Base-by-base conservation (phyloP, 805 yeast species). In the Ogataea pignaliae region DNA sequence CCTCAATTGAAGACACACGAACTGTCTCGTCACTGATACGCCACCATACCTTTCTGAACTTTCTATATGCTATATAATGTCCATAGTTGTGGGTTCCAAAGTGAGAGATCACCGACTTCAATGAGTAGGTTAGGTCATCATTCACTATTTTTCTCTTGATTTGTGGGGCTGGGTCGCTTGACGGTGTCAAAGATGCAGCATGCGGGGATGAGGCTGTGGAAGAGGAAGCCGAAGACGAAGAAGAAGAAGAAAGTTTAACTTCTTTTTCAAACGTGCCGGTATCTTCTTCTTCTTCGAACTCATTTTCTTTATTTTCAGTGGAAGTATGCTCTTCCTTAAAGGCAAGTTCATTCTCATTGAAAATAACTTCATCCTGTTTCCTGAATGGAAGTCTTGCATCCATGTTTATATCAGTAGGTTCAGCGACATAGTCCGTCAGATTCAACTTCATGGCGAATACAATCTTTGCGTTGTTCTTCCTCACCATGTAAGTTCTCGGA, bases 31-130 rank as follows among this genome's bases (percentile, higher is more conserved):
- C 99, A 54, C 93, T 84, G 15, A 90, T 83, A 60, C 96, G 78
- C 96, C 97, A 90, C 99, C 99, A 91, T 10, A 80, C 73, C 2
- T 90, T 93, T 52, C 95, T 76, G 45, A 69, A 75, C 56, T 80
- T 83, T 57, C 97, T 79, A 67, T 78, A 91, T 35, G 95, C 88
- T 48, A 91, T 86, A 60, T 91, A 91, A 64, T 91, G 99, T n/a
- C 99, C 99, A 61, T 88, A 93, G 56, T 91, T 89, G 56, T 93
- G 97, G 1, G 96, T 85, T 39, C 99, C 99, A 61, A 84, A 90
- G 64, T 91, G 99, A 1, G 91, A 82, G 37, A 91, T 86, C 1
- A 87, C 93, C 1, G 97, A 87, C 58, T 86, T 86, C 48, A 91
- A 72, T 34, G 80, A 73, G 62, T 91, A 91, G 3, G 73, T 68